Evolutionary conservation across 2,329 filamentous ascomycete species (phyloP), one percentile per base, ranked within the genome.

Genomic region (Ascochyta rabiei): DNA sequence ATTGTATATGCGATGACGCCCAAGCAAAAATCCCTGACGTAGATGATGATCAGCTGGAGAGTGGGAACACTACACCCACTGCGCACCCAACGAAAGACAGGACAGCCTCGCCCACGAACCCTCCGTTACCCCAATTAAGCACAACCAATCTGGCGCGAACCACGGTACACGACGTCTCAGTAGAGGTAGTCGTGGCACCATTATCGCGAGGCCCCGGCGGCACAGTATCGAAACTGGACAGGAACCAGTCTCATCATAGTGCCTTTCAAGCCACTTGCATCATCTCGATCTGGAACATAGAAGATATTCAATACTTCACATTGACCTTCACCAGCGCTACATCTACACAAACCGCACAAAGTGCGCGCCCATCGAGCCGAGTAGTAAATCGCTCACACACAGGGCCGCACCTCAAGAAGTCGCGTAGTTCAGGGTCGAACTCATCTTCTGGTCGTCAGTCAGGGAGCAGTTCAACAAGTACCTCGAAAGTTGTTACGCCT

Each of bases 271-370:
- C 89, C 19, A 88, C 87, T 60, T 90, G 92, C 87, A 90, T 91
- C 41, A 84, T 92, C 19, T 89, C 86, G 0, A 83, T 90, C 6
- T 93, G 89, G 87, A 79, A 84, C n/a, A 84, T 89, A 34, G 84
- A 89, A 37, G 80, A 82, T 18, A 83, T 87, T 61, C 84, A 82
- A 9, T 91, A 88, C 72, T 92, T 86, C 68, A 91, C 88, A 1
- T 76, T 92, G 53, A 90, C 88, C 0, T 92, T 93, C 57, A 92
- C 89, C 10, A 86, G 82, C 57, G 82, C 84, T 15, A 63, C 63
- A 42, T 34, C 61, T 19, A 60, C 59, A n/a, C 59, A 61, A 2
- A 7, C 57, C 28, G 28, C 49, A 21, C 56, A 48, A 21, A 62
- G 33, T 26, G 23, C 62, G 33, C 65, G 48, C 13, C 60, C 69